phyloP scores from a whole-genome alignment of 495 filamentous ascomycete species.

The Hypoxylon fragiforme region DNA sequence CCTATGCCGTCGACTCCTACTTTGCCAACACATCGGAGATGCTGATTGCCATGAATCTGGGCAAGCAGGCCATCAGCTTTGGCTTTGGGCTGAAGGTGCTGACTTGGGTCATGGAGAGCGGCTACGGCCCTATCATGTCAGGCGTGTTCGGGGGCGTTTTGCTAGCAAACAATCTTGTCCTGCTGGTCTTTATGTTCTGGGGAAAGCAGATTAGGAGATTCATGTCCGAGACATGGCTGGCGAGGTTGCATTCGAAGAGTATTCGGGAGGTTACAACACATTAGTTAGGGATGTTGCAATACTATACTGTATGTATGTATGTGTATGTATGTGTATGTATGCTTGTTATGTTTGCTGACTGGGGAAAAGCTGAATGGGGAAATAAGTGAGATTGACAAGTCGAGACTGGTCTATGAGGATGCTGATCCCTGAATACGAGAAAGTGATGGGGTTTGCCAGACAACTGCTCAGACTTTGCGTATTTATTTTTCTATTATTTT shows the following conservation, averaged over 20 bases:
- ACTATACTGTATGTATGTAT: neutral
- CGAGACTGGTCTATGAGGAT: too few species aligned
- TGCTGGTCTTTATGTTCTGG: constrained; percentile 59
- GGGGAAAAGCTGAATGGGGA: too few species aligned
- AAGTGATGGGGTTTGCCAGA: too few species aligned
- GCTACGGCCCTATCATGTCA: constrained; percentile 61
- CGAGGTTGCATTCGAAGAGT: constrained; percentile 50
- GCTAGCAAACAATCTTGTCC: constrained; percentile 58
- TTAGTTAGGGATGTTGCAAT: constrained; percentile 25
- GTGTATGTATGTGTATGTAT: too few species aligned
- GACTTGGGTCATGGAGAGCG: constrained; percentile 58
- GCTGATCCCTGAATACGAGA: too few species aligned
- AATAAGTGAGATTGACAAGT: too few species aligned
- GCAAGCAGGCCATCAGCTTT: constrained; percentile 67
- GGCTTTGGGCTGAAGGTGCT: constrained; percentile 63
- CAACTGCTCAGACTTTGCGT: too few species aligned
- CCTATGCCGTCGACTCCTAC: constrained; percentile 63
- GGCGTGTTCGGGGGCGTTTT: constrained; percentile 60
- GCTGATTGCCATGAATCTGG: constrained; percentile 69
- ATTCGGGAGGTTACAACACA: constrained; percentile 46
- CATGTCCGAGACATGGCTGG: constrained; percentile 57
- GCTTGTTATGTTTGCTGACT: too few species aligned
- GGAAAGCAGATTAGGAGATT: constrained; percentile 59
- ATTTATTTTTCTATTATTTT: too few species aligned
- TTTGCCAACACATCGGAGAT: constrained; percentile 62